Evolutionary conservation across 208 protist species (phyloP).

Genomic region (Acanthamoeba quina): DNA sequence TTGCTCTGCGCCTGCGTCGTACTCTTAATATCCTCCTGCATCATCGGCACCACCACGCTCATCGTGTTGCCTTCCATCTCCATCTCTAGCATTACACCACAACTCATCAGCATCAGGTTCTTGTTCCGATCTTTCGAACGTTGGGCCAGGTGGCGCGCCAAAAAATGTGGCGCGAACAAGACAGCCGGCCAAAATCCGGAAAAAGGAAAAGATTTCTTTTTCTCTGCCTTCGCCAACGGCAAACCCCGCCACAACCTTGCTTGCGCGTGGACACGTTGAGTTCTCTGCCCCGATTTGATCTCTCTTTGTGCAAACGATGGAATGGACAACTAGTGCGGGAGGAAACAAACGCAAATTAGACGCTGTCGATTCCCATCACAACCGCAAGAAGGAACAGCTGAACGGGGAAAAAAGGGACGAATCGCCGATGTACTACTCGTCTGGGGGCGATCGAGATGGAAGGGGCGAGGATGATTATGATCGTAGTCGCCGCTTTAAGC

Average conservation of each 20-base stretch:
- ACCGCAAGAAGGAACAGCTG: neutral
- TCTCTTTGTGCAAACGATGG: neutral
- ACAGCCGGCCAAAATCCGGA: neutral
- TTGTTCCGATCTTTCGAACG: too few relatives aligned
- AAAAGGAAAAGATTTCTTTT: conserved; percentile 11
- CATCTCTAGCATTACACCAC: too few relatives aligned
- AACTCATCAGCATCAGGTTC: too few relatives aligned
- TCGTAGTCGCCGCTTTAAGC: neutral
- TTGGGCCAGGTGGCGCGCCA: neutral
- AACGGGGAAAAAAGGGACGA: neutral
- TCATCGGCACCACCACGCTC: neutral
- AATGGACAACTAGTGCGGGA: neutral
- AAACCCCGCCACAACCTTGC: neutral
- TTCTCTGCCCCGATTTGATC: neutral
- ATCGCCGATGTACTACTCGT: neutral
- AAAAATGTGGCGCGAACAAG: neutral
- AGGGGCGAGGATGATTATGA: neutral
- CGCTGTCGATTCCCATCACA: neutral
- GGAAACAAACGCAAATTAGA: conserved; percentile 19
- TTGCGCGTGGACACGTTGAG: neutral
- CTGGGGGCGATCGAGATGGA: neutral
- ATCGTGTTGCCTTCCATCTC: too few relatives aligned
- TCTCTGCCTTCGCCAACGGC: neutral
- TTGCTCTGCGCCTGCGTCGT: too few relatives aligned
- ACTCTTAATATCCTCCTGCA: neutral